A percentile compares a stretch with the other conserved stretches of the same genome.
Conservation (phyloP, 495 filamentous ascomycete genomes). For the Aspergillus kassunensis region DNA sequence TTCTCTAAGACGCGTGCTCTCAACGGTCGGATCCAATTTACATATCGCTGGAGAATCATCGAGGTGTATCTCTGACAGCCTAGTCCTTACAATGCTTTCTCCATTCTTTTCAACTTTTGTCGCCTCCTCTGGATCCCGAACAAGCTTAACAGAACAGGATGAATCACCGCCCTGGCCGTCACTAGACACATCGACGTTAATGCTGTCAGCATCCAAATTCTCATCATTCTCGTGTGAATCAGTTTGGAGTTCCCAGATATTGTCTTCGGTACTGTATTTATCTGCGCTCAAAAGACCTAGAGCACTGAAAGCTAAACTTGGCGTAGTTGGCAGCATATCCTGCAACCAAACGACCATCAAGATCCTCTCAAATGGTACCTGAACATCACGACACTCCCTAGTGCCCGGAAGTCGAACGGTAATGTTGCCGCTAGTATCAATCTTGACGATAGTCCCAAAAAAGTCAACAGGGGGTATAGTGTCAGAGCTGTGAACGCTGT, state of each 20-base stretch:
- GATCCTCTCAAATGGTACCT: constrained; percentile 43
- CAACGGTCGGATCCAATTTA: background rate
- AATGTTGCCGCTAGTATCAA: constrained; percentile 49
- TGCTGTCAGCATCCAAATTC: constrained; percentile 28
- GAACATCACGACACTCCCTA: constrained; percentile 45
- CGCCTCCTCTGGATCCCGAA: background rate
- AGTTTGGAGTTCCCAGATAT: constrained; percentile 8
- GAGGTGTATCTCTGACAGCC: constrained; percentile 9
- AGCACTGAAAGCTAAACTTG: background rate
- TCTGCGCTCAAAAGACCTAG: background rate
- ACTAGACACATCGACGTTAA: constrained; percentile 32
- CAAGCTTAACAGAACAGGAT: constrained; percentile 1
- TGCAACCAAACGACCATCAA: constrained; percentile 34
- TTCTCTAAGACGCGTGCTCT: background rate
- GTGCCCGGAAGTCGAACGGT: constrained; percentile 50
- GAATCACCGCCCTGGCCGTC: constrained; percentile 15
- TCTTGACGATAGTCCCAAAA: constrained; percentile 54
- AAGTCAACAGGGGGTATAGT: constrained; percentile 31
- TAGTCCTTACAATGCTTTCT: constrained; percentile 11
- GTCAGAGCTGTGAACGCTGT: constrained; percentile 15
- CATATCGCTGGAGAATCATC: background rate
- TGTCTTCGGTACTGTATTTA: background rate
- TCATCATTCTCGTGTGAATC: constrained; percentile 38
- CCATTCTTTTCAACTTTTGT: background rate
- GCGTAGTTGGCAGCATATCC: constrained; percentile 9